Evolutionary conservation across 495 filamentous ascomycete genomes (phyloP), one percentile per base, ranked within the genome.

Genomic region (Penicilliopsis zonata): DNA sequence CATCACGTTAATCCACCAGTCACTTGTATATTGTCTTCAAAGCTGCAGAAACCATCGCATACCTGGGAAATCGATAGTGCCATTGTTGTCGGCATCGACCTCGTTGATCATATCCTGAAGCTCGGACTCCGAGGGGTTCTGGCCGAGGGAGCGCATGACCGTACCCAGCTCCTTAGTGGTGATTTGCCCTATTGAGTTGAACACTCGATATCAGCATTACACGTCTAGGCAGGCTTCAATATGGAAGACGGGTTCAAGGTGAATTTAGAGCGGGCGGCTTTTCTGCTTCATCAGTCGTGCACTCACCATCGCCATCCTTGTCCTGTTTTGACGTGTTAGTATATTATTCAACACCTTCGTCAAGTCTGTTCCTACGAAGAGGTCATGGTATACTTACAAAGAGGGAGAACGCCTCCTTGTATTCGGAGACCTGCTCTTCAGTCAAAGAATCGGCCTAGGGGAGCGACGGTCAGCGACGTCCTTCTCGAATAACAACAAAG

Each of bases 101-200:
- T 96, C 92, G 69, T 96, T 95, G 70, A 98, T 96, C 90, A 98
- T 96, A 57, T 96, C 92, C 66, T 96, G 92, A 42, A 98, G 70
- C 64, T 98, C 90, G 34, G 87, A 94, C 69, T 96, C 88, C 51
- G 86, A 94, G 37, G 92, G 90, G 69, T 96, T 98, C 65, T 98
- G 92, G 63, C 90, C 90, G 37, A 98, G 76, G n/a, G 88, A 96
- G 63, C 92, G 80, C 90, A 98, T 98, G 47, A 98, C 90, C 29
- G 90, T 96, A 55, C 92, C 92, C 44, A 98, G 70, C 63, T 98
- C 90, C 72, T 95, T 96, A 57, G 88, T 96, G 44, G 90, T 96
- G 70, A 98, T 98, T 72, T 96, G 87, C 57, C 90, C 90, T 98
- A 43, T 36, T 10, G 8, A 16, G 14, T 6, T 14, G 28, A 3